A percentile compares a stretch with the other conserved stretches of the same genome.
These are phyloP conservation scores for Solanum chmielewskii DNA, from an alignment of 257 asterid species.

Conservation along the genomic window DNA sequence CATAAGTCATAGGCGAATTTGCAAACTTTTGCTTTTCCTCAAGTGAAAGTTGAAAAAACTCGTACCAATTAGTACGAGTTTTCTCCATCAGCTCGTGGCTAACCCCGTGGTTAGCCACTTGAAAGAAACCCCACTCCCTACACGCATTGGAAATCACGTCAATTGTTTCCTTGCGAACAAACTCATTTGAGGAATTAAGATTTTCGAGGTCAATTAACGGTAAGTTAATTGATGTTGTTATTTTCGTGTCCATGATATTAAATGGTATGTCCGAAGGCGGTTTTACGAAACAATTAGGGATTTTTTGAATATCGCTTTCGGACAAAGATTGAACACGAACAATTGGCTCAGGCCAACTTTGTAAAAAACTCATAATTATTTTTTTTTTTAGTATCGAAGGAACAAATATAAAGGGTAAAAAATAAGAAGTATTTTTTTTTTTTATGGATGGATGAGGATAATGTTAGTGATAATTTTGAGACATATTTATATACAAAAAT, in stretches of 20 bases:
- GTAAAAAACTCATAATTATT: constrained; percentile 25
- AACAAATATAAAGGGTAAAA: background rate
- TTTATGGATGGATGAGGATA: background rate
- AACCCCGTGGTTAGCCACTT: constrained; percentile 79
- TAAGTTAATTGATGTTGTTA: background rate
- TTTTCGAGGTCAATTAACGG: constrained; percentile 47
- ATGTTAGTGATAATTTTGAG: background rate
- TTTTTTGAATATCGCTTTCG: constrained; percentile 56
- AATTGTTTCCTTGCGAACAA: constrained; percentile 12
- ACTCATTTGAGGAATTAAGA: constrained; percentile 22
- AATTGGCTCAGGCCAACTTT: constrained; percentile 72
- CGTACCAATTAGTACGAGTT: constrained; percentile 48
- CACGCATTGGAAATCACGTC: constrained; percentile 42
- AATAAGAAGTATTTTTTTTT: too few relatives aligned
- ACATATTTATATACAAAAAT: background rate
- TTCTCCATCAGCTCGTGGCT: constrained; percentile 34
- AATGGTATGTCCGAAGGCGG: constrained; percentile 41
- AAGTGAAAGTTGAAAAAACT: constrained; percentile 54
- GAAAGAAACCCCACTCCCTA: constrained; percentile 89
- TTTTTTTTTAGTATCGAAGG: background rate
- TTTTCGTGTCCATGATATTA: background rate
- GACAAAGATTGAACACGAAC: constrained; percentile 70
- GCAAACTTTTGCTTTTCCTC: constrained; percentile 61
- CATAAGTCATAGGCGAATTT: constrained; percentile 61
- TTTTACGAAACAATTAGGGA: constrained; percentile 69